These are phyloP conservation scores for Suhomyces bribrorum DNA, from an alignment of 1,139 yeast species.

Conservation along the genomic window DNA sequence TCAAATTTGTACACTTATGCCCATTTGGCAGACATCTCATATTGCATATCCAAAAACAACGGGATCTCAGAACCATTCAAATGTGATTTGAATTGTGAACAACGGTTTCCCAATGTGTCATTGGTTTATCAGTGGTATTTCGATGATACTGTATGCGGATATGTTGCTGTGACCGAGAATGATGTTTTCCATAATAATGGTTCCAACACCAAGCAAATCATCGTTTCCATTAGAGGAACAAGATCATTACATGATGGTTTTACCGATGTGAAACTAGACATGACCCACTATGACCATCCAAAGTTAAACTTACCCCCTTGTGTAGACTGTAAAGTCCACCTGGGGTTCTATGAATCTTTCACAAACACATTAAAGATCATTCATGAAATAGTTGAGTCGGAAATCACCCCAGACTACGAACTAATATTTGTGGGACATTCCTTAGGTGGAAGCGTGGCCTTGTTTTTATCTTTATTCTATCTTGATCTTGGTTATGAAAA, in stretches of 20 bases:
- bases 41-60: slow-evolving; percentile 44
- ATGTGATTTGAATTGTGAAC: slow-evolving; percentile 46
- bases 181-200: slow-evolving; percentile 28
- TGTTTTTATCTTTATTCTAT: slow-evolving; percentile 41
- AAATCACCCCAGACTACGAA: slow-evolving; percentile 33
- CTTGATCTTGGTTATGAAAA: slow-evolving; percentile 37
- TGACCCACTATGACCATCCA: slow-evolving; percentile 32
- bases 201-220: slow-evolving; percentile 30
- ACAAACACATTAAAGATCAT: slow-evolving; percentile 32
- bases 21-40: slow-evolving; percentile 50
- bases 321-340: slow-evolving; percentile 45
- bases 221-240: slow-evolving; percentile 51
- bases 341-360: slow-evolving; percentile 45
- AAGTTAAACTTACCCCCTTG: slow-evolving; percentile 33
- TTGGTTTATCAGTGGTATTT: slow-evolving; percentile 50
- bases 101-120: slow-evolving; percentile 41
- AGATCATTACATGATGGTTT: slow-evolving; percentile 48
- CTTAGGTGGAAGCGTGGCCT: slow-evolving; percentile 51
- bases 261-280: slow-evolving; percentile 46
- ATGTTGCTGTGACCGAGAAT: slow-evolving; percentile 36
- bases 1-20: slow-evolving; percentile 42
- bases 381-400: slow-evolving; percentile 25
- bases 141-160: slow-evolving; percentile 43
- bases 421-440: slow-evolving; percentile 51
- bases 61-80: slow-evolving; percentile 42